phyloP scores from a whole-genome alignment of 306 rosid genomes.

The Lithocarpus polystachyus region DNA sequence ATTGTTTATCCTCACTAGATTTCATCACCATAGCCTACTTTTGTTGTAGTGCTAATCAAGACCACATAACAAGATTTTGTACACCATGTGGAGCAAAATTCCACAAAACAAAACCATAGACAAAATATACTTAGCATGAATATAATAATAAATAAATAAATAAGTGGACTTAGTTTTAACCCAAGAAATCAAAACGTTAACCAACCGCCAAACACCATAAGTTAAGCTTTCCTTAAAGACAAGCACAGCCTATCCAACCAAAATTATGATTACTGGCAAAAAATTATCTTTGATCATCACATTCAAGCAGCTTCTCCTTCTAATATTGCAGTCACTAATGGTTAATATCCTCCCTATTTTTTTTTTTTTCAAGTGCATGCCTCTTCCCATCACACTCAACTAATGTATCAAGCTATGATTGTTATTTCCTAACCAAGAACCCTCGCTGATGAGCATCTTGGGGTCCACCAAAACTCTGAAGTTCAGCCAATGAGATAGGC shows the following conservation, averaged over 20 bases:
- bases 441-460: conserved; percentile 54
- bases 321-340: conserved; percentile 74
- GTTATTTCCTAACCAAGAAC: too few species aligned
- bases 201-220: background rate
- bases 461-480: conserved; percentile 79
- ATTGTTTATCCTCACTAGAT: too few species aligned
- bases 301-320: conserved; percentile 69
- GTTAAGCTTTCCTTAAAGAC: background rate
- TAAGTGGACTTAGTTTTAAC: too few species aligned
- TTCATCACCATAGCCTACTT: too few species aligned
- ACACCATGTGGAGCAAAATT: background rate
- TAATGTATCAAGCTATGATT: background rate
- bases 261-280: background rate
- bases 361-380: conserved; percentile 26
- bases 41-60: too few species aligned
- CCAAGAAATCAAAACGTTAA: background rate
- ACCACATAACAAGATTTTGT: too few species aligned
- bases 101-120: background rate
- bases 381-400: conserved; percentile 41
- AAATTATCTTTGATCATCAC: background rate
- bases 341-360: conserved; percentile 46
- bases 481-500: conserved; percentile 67
- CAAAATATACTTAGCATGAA: background rate
- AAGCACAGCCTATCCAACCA: background rate
- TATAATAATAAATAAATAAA: too few species aligned